These are phyloP conservation scores for Coffea eugenioides DNA, from an alignment of 257 asterid genomes.

Conservation along the genomic window DNA sequence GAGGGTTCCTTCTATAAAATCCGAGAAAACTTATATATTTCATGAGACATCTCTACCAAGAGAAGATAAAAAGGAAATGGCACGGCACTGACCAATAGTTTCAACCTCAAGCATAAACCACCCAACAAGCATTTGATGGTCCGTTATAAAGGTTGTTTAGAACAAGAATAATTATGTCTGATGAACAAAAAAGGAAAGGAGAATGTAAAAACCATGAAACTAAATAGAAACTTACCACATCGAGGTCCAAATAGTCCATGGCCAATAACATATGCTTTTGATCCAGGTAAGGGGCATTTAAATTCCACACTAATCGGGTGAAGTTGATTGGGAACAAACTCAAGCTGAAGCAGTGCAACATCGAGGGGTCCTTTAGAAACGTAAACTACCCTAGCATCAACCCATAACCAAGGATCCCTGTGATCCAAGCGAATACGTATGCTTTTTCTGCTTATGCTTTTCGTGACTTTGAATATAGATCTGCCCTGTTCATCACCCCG, in stretches of 20 bases:
- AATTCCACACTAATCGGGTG: conserved; percentile 63
- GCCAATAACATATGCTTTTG: conserved; percentile 83
- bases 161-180: conserved; percentile 1
- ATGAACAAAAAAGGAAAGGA: neutral
- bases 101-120: neutral
- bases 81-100: neutral
- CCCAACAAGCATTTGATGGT: conserved; percentile 1
- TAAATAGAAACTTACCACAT: conserved; percentile 51
- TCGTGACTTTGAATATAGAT: conserved; percentile 32
- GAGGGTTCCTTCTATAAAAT: neutral
- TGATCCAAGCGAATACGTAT: conserved; percentile 76
- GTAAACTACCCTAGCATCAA: conserved; percentile 70
- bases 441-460: conserved; percentile 38
- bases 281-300: conserved; percentile 72
- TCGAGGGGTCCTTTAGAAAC: conserved; percentile 92
- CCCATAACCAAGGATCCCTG: conserved; percentile 93
- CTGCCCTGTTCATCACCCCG: conserved; percentile 28
- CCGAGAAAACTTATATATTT: neutral
- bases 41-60: neutral
- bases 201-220: neutral
- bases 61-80: neutral
- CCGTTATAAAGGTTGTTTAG: neutral
- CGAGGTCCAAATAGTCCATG: conserved; percentile 99
- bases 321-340: conserved; percentile 63
- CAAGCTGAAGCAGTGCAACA: conserved; percentile 85